Evolutionary conservation across 176 grass and related monocot species (phyloP).

Genomic region (Neostapfia colusana): DNA sequence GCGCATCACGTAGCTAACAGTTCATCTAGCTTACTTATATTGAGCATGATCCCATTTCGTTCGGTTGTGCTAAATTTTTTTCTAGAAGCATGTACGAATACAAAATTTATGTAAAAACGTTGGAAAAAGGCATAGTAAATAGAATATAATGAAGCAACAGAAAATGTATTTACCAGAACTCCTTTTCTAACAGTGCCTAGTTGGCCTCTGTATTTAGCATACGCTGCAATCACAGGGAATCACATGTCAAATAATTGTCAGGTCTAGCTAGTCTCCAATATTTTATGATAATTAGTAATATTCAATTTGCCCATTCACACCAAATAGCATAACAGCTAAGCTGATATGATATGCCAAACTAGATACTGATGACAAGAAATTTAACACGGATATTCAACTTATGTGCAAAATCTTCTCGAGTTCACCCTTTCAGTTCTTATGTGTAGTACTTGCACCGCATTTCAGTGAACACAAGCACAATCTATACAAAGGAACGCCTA

Average conservation of each 20-base stretch:
- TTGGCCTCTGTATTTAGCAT: constrained; percentile 89
- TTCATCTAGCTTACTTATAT: background rate
- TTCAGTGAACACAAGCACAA: background rate
- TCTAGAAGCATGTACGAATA: background rate
- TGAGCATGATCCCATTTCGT: constrained; percentile 8
- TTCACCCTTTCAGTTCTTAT: no score
- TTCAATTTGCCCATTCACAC: background rate
- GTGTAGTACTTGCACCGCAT: no score
- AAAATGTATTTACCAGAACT: constrained; percentile 69
- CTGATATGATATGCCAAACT: background rate
- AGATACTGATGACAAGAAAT: background rate
- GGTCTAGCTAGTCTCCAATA: background rate
- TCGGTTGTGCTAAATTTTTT: background rate
- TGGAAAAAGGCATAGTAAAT: background rate
- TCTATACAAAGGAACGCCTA: background rate
- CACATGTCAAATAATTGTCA: constrained; percentile 29
- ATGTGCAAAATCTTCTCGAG: no score
- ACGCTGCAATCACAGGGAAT: constrained; percentile 64
- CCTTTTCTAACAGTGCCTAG: constrained; percentile 97
- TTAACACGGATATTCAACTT: background rate
- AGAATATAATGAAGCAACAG: constrained; percentile 26
- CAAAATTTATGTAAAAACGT: constrained; percentile 6
- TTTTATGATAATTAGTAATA: background rate
- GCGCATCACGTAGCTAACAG: constrained; percentile 5
- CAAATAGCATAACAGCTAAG: background rate